Conservation (phyloP, 306 rosid genomes). For the Gynostemma pentaphyllum region DNA sequence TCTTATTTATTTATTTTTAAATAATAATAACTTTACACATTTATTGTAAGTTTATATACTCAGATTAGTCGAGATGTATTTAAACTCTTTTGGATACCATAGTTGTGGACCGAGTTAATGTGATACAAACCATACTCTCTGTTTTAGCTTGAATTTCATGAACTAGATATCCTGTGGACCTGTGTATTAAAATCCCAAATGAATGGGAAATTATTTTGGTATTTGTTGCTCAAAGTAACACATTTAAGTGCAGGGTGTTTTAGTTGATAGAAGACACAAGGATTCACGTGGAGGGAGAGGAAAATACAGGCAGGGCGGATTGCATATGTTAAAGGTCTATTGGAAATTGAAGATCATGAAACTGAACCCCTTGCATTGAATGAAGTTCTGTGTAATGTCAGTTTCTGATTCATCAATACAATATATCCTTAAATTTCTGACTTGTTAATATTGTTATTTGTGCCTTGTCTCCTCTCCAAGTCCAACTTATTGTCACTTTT, state of each 20-base stretch:
- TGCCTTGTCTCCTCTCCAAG: not conserved
- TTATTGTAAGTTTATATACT: too few relatives aligned
- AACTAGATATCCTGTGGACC: not conserved
- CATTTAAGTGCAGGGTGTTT: not conserved
- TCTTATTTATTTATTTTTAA: too few relatives aligned
- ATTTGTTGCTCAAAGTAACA: not conserved
- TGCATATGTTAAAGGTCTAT: not conserved
- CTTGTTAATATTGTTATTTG: not conserved
- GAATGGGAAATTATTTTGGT: not conserved
- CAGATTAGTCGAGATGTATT: too few relatives aligned
- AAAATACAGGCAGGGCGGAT: not conserved
- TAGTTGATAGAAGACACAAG: slow-evolving; percentile 3
- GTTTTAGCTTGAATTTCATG: not conserved
- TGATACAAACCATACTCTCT: too few relatives aligned
- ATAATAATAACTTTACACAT: too few relatives aligned
- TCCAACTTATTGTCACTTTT: not conserved
- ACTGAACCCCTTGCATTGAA: not conserved
- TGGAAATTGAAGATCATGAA: slow-evolving; percentile 8
- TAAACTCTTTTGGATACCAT: too few relatives aligned
- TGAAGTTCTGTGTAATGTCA: not conserved
- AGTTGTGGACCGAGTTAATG: too few relatives aligned
- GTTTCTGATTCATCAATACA: not conserved
- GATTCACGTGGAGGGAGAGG: slow-evolving; percentile 10
- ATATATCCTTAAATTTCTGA: not conserved
- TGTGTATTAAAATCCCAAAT: not conserved